Conservation (phyloP, 306 rosid genomes). For the Trifolium dubium region DNA sequence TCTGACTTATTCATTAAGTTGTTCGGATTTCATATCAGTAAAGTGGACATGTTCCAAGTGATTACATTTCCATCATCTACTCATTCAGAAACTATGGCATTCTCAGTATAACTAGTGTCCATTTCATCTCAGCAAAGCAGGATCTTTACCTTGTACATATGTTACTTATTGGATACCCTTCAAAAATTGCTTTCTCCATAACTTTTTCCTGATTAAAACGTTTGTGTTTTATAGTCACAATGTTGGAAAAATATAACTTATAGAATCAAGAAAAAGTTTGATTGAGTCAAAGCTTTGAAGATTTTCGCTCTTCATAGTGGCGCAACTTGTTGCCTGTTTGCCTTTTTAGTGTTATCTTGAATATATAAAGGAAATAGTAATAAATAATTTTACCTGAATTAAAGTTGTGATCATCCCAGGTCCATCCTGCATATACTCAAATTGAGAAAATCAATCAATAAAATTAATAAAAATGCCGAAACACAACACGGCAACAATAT, state of each 20-base stretch:
- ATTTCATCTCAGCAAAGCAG: slow-evolving; percentile 9
- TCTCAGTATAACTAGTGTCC: not conserved
- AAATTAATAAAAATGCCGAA: slow-evolving; percentile 21
- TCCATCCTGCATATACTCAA: slow-evolving; percentile 54
- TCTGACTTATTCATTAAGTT: not conserved
- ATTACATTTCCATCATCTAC: slow-evolving; percentile 14
- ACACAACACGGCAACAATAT: not conserved
- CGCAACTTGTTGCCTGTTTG: no score
- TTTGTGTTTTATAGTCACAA: slow-evolving; percentile 17
- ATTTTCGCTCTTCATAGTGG: not conserved
- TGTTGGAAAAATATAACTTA: slow-evolving; percentile 8
- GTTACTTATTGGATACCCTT: slow-evolving; percentile 57
- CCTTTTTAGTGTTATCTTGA: no score
- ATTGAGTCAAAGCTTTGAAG: slow-evolving; percentile 15
- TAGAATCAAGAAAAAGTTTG: slow-evolving; percentile 29
- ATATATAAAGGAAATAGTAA: not conserved
- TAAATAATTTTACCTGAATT: slow-evolving; percentile 59
- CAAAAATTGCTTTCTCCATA: slow-evolving; percentile 62
- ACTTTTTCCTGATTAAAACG: slow-evolving; percentile 64
- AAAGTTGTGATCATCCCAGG: slow-evolving; percentile 77
- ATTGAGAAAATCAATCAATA: slow-evolving; percentile 24
- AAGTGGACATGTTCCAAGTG: slow-evolving; percentile 24
- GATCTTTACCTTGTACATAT: slow-evolving; percentile 47
- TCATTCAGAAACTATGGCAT: slow-evolving; percentile 24
- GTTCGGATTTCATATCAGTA: slow-evolving; percentile 16